Evolutionary conservation across 148 eudicot species (phyloP).

Genomic region (Rhododendron mucronatum): DNA sequence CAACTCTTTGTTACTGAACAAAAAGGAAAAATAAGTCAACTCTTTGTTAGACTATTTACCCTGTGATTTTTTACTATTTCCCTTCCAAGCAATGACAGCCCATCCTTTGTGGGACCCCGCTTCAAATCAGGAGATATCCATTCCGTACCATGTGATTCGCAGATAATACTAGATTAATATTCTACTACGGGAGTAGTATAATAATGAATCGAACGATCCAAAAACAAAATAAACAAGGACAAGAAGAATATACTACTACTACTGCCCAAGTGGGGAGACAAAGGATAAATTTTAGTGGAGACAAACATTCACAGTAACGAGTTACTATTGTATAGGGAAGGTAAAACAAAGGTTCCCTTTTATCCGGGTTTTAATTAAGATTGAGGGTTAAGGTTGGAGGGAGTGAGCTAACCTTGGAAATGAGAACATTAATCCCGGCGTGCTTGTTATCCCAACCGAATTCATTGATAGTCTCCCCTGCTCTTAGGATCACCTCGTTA

Average conservation of each 20-base stretch:
- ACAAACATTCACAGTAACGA: not conserved
- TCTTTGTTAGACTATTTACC: not conserved
- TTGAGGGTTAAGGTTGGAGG: not conserved
- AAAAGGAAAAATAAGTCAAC: too few species aligned
- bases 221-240: not conserved
- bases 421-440: constrained; percentile 88
- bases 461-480: constrained; percentile 79
- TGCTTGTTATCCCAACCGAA: constrained; percentile 99
- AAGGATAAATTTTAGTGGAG: constrained; percentile 21
- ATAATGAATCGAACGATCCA: not conserved
- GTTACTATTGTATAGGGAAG: too few species aligned
- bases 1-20: too few species aligned
- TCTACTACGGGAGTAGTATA: not conserved
- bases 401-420: constrained; percentile 63
- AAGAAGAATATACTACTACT: constrained; percentile 12
- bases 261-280: constrained; percentile 8
- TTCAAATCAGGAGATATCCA: constrained; percentile 11
- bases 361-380: not conserved
- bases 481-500: constrained; percentile 78
- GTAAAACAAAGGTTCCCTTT: not conserved
- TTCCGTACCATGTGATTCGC: constrained; percentile 53
- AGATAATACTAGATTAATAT: not conserved
- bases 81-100: constrained; percentile 13
- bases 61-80: constrained; percentile 16
- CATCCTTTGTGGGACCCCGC: constrained; percentile 20